Evolutionary conservation across 169 alveolate species (phyloP), one percentile per base, ranked within the genome.

Genomic region (Perkinsus olseni): DNA sequence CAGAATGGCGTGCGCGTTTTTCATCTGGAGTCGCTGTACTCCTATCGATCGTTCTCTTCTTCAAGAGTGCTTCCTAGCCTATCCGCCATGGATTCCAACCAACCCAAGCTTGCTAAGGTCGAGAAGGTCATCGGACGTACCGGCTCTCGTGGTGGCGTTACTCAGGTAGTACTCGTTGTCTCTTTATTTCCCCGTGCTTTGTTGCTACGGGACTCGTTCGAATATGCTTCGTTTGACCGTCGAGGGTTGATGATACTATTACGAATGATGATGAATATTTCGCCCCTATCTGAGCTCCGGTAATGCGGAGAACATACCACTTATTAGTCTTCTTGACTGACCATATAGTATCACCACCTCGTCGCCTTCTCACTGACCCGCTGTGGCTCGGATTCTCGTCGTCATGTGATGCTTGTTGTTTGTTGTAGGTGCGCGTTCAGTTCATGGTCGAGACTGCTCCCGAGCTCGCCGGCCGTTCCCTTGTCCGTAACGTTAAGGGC

Each of bases 121-220:
- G 98, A 98, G 96, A 98, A 98, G 96, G 96, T 98, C 91, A 95
- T 98, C 92, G 99, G 99, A 38, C 96, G 99, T 50, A 98, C 99
- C 36, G 99, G 99, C 45, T 98, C 99, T 93, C 98, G 99, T 95
- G 99, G 99, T 74, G 99, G 99, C 40, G 99, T 99, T 91, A 98
- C 98, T 91, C 99, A 99, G 95, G 99, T 99, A 82, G 97, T 99
- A 91, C 99, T 97, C 74, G 97, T 96, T 91, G 93, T 94, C 91
- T 93, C 38, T 95, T 45, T 62, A 28, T 28, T n/a, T n/a, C n/a
- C n/a, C n/a, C n/a, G n/a, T n/a, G n/a, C n/a, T n/a, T n/a, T n/a
- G n/a, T n/a, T n/a, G n/a, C n/a, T n/a, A n/a, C n/a, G n/a, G n/a
- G n/a, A n/a, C n/a, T n/a, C n/a, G n/a, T n/a, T n/a, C n/a, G n/a